Conservation (phyloP, 495 filamentous ascomycete species). For the Talaromyces trachyspermus region DNA sequence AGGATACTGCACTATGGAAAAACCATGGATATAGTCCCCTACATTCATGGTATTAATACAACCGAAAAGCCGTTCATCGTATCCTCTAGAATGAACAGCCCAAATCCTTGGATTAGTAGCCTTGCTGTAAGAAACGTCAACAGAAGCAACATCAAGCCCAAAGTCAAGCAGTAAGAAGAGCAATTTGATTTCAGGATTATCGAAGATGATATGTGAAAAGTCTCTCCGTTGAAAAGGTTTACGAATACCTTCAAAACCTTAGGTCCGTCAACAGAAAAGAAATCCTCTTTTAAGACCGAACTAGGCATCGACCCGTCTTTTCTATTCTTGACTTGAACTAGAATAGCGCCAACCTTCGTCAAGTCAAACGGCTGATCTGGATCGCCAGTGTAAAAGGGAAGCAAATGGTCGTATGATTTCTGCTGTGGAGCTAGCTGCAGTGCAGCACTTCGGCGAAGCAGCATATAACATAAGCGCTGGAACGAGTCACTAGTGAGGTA, state of each 20-base stretch:
- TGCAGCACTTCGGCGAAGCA: neutral
- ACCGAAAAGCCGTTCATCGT: neutral
- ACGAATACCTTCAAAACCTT: neutral
- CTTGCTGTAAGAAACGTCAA: neutral
- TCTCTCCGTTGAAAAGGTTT: neutral
- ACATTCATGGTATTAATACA: neutral
- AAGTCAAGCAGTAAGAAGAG: neutral
- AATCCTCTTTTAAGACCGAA: neutral
- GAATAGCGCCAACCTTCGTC: neutral
- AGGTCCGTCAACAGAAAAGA: neutral
- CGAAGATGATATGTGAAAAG: neutral
- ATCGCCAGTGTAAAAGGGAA: constrained; percentile 1
- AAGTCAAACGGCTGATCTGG: neutral
- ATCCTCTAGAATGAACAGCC: neutral
- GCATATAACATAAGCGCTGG: neutral
- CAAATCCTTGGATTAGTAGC: neutral
- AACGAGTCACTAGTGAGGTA: neutral
- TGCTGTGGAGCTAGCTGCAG: neutral
- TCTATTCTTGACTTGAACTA: neutral
- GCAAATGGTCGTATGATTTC: neutral
- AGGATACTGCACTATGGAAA: too few relatives aligned
- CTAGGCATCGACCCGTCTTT: neutral
- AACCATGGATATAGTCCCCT: neutral
- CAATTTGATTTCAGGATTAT: neutral
- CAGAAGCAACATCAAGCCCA: neutral